Conservation (phyloP, 306 rosid species). For the Cicer yamashitae region DNA sequence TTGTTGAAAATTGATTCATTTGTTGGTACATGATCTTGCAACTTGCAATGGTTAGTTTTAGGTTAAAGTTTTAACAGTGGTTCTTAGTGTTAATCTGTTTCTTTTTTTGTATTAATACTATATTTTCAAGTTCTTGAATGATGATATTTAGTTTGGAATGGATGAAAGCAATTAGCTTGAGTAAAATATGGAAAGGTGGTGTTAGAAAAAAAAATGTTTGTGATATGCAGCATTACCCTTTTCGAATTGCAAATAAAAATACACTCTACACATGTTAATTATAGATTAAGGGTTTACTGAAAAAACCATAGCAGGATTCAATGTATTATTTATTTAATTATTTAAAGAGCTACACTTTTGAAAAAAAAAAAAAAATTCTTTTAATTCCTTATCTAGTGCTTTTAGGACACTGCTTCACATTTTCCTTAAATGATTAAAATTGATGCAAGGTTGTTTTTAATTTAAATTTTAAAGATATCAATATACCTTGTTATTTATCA, state of each 20-base stretch:
- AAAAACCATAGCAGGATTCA: neutral
- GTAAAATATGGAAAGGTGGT: conserved; percentile 16
- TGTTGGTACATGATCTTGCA: conserved; percentile 15
- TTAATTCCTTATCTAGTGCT: neutral
- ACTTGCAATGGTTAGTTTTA: conserved; percentile 5
- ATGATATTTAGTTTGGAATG: neutral
- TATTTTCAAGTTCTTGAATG: conserved; percentile 6
- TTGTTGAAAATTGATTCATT: neutral
- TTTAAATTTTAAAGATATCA: conserved; percentile 16
- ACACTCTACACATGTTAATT: neutral
- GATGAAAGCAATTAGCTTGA: conserved; percentile 26
- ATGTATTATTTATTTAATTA: neutral
- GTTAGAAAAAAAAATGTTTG: conserved; percentile 22
- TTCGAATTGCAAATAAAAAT: conserved; percentile 11
- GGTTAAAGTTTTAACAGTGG: conserved; percentile 21
- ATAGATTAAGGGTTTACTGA: conserved; percentile 1
- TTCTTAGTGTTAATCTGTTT: conserved; percentile 13
- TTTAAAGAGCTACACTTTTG: neutral
- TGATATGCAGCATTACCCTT: conserved; percentile 11
- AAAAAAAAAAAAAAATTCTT: neutral
- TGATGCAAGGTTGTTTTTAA: conserved; percentile 19
- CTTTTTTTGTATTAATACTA: neutral
- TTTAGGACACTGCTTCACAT: neutral
- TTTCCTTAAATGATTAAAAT: conserved; percentile 4
- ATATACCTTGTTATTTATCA: conserved; percentile 22